These are phyloP conservation scores for Aspergillus saccharolyticus DNA, from an alignment of 495 filamentous ascomycete species.

Conservation along the genomic window DNA sequence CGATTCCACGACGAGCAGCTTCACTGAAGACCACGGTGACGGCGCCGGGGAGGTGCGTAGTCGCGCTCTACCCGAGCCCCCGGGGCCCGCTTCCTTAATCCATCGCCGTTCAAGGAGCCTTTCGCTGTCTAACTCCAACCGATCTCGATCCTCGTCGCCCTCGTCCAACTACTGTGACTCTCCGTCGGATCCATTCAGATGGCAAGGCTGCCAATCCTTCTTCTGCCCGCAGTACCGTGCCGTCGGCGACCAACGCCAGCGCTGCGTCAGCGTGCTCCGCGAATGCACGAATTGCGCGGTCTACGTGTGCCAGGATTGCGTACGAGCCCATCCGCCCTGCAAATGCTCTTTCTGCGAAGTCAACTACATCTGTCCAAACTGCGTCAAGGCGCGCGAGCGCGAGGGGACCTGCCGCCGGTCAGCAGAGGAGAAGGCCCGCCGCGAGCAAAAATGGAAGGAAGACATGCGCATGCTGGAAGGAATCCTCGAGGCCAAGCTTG, in stretches of 20 bases:
- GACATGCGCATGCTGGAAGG: conserved; percentile 40
- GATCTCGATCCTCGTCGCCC: conserved; percentile 38
- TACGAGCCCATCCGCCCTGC: conserved; percentile 42
- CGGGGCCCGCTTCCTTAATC: conserved; percentile 13
- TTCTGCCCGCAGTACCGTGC: conserved; percentile 50
- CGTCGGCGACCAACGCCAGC: conserved; percentile 46
- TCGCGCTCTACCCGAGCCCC: conserved; percentile 14
- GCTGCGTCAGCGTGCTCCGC: conserved; percentile 44
- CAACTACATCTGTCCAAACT: conserved; percentile 52
- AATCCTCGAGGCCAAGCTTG: conserved; percentile 38
- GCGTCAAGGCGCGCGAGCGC: conserved; percentile 38
- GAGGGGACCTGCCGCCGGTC: conserved; percentile 41
- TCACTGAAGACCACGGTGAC: conserved; percentile 35
- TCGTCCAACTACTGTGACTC: conserved; percentile 39
- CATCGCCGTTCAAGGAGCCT: conserved; percentile 26
- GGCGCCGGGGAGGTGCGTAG: conserved; percentile 19
- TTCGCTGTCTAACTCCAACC: conserved; percentile 38
- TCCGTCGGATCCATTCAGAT: conserved; percentile 33
- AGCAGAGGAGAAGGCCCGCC: conserved; percentile 38
- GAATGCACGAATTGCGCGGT: conserved; percentile 53
- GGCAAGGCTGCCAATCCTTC: conserved; percentile 56
- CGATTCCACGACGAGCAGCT: conserved; percentile 39
- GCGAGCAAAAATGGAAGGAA: conserved; percentile 42
- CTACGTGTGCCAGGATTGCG: conserved; percentile 53
- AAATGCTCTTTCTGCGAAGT: conserved; percentile 50